Conservation (phyloP, 192 early-diverging fungal genomes). For the Pilobolus umbonatus region DNA sequence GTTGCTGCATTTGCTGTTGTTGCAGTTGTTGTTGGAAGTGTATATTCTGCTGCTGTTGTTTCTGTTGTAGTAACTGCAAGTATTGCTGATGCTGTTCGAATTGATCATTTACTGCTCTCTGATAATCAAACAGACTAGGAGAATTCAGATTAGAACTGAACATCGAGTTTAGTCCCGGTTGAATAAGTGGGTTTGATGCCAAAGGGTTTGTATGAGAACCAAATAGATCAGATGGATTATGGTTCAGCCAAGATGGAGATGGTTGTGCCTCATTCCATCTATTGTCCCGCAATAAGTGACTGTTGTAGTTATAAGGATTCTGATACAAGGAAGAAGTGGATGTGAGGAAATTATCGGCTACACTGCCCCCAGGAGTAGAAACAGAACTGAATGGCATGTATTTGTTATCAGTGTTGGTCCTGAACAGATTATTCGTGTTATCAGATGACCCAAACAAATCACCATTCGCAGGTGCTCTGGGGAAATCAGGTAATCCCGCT, state of each 20-base stretch:
- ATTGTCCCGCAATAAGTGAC: conserved; percentile 3
- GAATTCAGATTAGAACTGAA: conserved; percentile 8
- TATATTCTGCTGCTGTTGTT: conserved; percentile 26
- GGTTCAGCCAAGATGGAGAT: neutral
- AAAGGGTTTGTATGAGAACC: conserved; percentile 4
- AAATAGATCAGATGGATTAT: conserved; percentile 1
- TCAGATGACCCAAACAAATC: conserved; percentile 5
- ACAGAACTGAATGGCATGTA: conserved; percentile 9
- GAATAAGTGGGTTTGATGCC: conserved; percentile 4
- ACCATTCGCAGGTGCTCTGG: neutral
- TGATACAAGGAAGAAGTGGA: conserved; percentile 5
- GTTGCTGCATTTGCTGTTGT: conserved; percentile 17
- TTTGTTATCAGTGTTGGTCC: neutral
- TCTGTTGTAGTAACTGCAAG: conserved; percentile 33
- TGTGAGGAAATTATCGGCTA: neutral
- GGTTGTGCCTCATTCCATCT: conserved; percentile 1
- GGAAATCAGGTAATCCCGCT: neutral
- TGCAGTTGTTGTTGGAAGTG: conserved; percentile 29
- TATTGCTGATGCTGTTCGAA: conserved; percentile 38
- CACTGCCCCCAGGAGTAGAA: neutral
- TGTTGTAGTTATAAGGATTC: conserved; percentile 13
- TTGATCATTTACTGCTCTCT: conserved; percentile 19
- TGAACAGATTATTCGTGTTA: neutral
- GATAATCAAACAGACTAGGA: conserved; percentile 21
- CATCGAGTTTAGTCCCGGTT: neutral